Conservation (phyloP, 768 basidiomycete species). For the Trametes cinnabarina region DNA sequence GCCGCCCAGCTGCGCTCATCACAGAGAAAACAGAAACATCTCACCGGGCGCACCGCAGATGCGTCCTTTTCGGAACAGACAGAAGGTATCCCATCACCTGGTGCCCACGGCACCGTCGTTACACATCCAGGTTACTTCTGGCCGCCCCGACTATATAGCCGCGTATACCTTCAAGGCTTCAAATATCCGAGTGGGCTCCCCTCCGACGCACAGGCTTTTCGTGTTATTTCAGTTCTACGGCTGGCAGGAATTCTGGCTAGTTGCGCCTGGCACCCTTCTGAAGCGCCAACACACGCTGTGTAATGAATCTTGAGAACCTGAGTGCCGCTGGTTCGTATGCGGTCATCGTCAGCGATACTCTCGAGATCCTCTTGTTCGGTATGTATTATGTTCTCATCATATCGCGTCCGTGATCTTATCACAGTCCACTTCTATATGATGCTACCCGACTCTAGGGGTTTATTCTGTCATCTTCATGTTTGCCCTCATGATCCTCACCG, state of each 20-base stretch:
- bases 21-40: background rate
- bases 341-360: constrained; percentile 13
- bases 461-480: constrained; percentile 13
- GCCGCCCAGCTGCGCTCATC: background rate
- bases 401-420: background rate
- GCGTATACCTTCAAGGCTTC: too few species aligned
- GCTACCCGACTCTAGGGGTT: background rate
- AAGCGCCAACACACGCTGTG: background rate
- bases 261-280: background rate
- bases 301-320: constrained; percentile 8
- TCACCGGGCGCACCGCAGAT: too few species aligned
- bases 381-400: too few species aligned
- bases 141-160: too few species aligned
- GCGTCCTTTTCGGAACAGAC: too few species aligned
- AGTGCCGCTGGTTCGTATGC: constrained; percentile 10
- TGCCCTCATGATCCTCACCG: constrained; percentile 11
- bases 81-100: too few species aligned
- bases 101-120: too few species aligned
- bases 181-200: too few species aligned
- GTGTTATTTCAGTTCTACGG: background rate
- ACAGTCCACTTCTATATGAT: background rate
- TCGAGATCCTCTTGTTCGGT: constrained; percentile 17
- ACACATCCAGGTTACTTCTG: too few species aligned
- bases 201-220: too few species aligned
- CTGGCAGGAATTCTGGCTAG: background rate